Evolutionary conservation across 2,329 filamentous ascomycete species (phyloP).

Genomic region (Beauveria varroae): DNA sequence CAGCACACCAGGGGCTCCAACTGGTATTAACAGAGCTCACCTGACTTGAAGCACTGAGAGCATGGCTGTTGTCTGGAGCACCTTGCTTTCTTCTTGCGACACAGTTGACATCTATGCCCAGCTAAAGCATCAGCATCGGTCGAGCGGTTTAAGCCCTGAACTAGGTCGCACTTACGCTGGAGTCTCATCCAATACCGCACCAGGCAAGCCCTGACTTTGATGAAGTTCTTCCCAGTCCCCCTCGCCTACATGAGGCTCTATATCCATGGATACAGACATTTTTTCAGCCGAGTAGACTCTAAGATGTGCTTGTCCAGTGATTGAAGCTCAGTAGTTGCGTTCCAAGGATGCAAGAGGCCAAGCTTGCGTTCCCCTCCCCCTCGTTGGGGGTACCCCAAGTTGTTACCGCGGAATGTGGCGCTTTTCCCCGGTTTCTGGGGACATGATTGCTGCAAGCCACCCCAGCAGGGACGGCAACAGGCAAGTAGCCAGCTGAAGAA

Average conservation of each 20-base stretch:
- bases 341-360: background rate
- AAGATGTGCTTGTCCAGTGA: background rate
- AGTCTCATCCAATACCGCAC: background rate
- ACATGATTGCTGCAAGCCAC: background rate
- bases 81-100: constrained; percentile 37
- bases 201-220: background rate
- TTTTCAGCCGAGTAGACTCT: background rate
- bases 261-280: background rate
- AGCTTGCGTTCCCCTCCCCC: background rate
- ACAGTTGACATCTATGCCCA: constrained; percentile 28
- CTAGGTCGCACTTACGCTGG: background rate
- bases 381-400: too few species aligned
- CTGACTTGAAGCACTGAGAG: constrained; percentile 28
- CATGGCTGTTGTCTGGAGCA: constrained; percentile 36
- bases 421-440: background rate
- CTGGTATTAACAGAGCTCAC: constrained; percentile 16
- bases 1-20: background rate
- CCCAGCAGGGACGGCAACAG: too few species aligned
- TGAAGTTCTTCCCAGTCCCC: background rate
- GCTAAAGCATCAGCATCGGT: background rate
- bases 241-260: background rate
- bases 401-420: background rate
- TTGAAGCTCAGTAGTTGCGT: background rate
- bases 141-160: background rate
- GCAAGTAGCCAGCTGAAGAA: background rate